Percentiles rank a stretch among this genome's conserved stretches.
These are phyloP conservation scores for Filobasidium uniguttulatum DNA, from an alignment of 1,284 basidiomycete genomes.

Conservation along the genomic window DNA sequence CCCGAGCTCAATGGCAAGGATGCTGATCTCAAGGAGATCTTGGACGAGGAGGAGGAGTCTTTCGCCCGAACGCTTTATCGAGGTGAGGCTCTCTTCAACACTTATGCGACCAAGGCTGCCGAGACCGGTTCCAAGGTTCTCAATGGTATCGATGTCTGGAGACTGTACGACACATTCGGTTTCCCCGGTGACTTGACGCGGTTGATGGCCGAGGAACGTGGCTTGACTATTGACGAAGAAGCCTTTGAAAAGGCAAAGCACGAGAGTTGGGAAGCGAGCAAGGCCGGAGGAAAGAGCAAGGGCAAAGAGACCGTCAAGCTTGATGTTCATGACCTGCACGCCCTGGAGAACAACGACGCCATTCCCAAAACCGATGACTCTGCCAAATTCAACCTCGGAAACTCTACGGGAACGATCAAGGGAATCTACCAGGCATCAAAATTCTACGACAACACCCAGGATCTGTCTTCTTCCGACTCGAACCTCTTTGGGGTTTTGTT, in stretches of 20 bases:
- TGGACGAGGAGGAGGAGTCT: conserved; percentile 94
- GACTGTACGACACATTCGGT: conserved; percentile 94
- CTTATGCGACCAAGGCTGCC: conserved; percentile 62
- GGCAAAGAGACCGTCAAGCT: conserved; percentile 63
- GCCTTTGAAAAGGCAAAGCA: conserved; percentile 86
- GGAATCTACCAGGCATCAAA: conserved; percentile 72
- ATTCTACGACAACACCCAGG: conserved; percentile 57
- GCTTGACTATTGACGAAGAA: conserved; percentile 67
- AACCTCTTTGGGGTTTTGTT: conserved; percentile 73
- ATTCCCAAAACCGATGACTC: conserved; percentile 93
- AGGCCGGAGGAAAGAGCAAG: conserved; percentile 55
- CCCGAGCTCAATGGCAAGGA: conserved; percentile 80
- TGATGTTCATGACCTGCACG: conserved; percentile 88
- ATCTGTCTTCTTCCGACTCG: conserved; percentile 48
- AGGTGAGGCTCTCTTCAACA: conserved; percentile 91
- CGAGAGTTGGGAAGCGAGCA: conserved; percentile 80
- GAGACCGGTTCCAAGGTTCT: conserved; percentile 55
- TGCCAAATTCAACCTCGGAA: conserved; percentile 72
- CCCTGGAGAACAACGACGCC: conserved; percentile 61
- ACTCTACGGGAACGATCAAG: conserved; percentile 62
- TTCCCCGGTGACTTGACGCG: conserved; percentile 95
- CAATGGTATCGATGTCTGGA: conserved; percentile 87
- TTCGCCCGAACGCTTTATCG: conserved; percentile 93
- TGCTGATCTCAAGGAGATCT: conserved; percentile 81
- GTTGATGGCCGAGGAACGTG: conserved; percentile 93